Evolutionary conservation across 768 basidiomycete species (phyloP).

Genomic region (Leccinum uliginosum): DNA sequence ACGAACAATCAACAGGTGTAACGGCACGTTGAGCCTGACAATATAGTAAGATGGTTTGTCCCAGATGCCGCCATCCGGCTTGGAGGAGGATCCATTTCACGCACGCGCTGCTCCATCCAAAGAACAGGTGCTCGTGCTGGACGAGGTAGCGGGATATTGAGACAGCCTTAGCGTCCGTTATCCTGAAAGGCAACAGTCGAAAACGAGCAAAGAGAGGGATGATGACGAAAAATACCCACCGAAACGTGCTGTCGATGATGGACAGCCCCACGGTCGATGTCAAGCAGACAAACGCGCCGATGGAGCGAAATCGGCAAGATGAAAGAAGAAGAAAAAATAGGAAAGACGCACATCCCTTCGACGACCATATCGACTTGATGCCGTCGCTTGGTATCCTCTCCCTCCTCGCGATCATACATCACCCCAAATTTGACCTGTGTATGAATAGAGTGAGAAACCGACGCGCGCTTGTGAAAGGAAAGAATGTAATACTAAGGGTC

Average conservation of each 20-base stretch:
- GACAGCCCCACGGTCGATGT: too few species aligned
- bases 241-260: too few species aligned
- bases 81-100: constrained; percentile 72
- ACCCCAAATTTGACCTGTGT: constrained; percentile 81
- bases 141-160: constrained; percentile 96
- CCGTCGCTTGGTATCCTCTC: constrained; percentile 86
- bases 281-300: too few species aligned
- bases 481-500: too few species aligned
- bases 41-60: constrained; percentile 75
- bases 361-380: constrained; percentile 98
- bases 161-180: constrained; percentile 91
- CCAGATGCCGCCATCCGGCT: constrained; percentile 55
- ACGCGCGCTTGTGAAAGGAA: too few species aligned
- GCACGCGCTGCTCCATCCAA: constrained; percentile 94
- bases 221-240: too few species aligned
- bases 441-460: too few species aligned
- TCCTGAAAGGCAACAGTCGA: constrained; percentile 39
- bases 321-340: too few species aligned
- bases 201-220: neutral
- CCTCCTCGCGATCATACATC: constrained; percentile 91
- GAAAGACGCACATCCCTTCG: constrained; percentile 73
- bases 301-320: too few species aligned
- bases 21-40: constrained; percentile 46
- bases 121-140: constrained; percentile 83
- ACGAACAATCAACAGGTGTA: neutral